Base-by-base conservation (phyloP, 2,329 filamentous ascomycete species). In the Diaporthe amygdali region DNA sequence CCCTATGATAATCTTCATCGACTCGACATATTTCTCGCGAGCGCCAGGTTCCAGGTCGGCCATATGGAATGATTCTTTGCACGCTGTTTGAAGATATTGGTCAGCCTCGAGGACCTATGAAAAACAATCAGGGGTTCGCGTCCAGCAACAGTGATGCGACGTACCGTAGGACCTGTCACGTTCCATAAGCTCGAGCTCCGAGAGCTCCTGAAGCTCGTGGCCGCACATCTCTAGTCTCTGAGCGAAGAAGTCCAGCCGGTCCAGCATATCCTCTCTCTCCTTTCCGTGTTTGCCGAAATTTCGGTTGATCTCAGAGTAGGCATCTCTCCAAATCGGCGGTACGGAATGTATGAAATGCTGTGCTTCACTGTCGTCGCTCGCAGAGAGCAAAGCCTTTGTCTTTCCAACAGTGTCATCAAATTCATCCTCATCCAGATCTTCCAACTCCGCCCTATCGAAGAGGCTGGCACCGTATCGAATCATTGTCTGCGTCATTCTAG, bases 21-120 rank as follows among this genome's bases (percentile, higher is more conserved):
- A 78, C 66, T 84, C 81, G 2, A 77, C 59, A 72, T 83, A 84
- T 66, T 77, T 79, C 52, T 79, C 76, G 32, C 80, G 78, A 0
- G 81, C 80, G 4, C 81, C 78, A 0, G 82, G 81, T 59, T 84
- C 81, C 2, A 85, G 74, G 55, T 87, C 84, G 6, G 79, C 84
- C 6, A 79, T 76, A 69, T 86, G 85, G 77, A 84, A 86, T 34
- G 78, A 77, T 56, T 84, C 77, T 64, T 86, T 84, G 76, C 85
- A 83, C 15, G 74, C 76, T 79, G 41, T 56, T 70, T 17, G 9
- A 34, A 37, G 27, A 17, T 17, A 4, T 5, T 15, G 41, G 56
- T 63, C 56, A 63, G 56, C 56, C 34, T 47, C 27, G 20, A 47
- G 27, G n/a, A 2, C 5, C 7, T 10, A 12, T 25, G 27, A 25